Evolutionary conservation across 2,329 filamentous ascomycete genomes (phyloP), one percentile per base, ranked within the genome.

Genomic region (Arthrobotrys musiformis): DNA sequence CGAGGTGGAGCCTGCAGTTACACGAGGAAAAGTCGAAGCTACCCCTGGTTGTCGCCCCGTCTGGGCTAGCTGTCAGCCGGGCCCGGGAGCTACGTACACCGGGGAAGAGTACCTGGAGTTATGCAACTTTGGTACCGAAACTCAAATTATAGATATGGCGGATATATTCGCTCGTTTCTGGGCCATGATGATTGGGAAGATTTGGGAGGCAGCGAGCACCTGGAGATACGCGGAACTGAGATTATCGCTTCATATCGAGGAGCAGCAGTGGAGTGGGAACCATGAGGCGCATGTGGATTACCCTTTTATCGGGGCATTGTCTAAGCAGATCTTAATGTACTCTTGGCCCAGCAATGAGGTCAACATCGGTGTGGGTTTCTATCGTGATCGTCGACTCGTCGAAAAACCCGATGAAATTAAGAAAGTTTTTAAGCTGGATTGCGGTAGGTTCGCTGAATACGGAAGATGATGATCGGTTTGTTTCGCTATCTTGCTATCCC

Each of bases 71-170:
- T 11, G 42, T 76, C 28, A 54, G 9, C 4, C 19, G 13, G 13
- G n/a, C n/a, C n/a, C n/a, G 7, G n/a, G 15, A 1, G 40, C n/a
- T 42, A 0, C 40, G 1, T 26, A 11, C 7, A 24, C 15, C 6
- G 44, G 44, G 7, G 1, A 13, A 19, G 63, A 64, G n/a, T 76
- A 69, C 28, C 8, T 76, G 13, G 70, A 76, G 62, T 9, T 50
- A 33, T 76, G 70, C 40, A 76, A 75, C 26, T 68, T 63, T 26
- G 13, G 6, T 0, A 7, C 13, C n/a, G 40, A 54, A 4, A 7
- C 9, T 4, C 17, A 5, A 11, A 24, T 50, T 0, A 4, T 69
- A 22, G 40, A 60, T 7, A 33, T 44, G 3, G 13, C 7, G 13
- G 46, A 63, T 0, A 19, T 46, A 9, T 64, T 30, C 56, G 4